Evolutionary conservation across 352 stramenopile genomes (phyloP).

Genomic region (Phytophthora meadii): DNA sequence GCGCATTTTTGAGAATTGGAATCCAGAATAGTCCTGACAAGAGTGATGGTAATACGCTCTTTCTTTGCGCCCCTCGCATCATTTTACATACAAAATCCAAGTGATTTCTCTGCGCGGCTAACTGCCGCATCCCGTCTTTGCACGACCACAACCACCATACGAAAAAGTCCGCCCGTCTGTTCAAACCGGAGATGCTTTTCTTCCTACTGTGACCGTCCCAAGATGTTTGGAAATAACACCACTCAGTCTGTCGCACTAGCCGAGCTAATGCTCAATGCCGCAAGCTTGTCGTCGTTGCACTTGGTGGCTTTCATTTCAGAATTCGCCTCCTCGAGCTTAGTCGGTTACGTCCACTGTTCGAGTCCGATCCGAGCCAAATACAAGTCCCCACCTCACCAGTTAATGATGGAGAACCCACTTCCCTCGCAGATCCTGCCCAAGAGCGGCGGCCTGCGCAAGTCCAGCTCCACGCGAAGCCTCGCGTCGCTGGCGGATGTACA

Average conservation of each 20-base stretch:
- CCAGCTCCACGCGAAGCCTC: constrained; percentile 63
- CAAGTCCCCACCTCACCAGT: neutral
- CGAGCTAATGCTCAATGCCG: constrained; percentile 21
- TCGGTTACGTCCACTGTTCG: constrained; percentile 1
- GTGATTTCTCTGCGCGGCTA: constrained; percentile 6
- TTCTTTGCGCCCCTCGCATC: constrained; percentile 20
- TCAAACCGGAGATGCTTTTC: constrained; percentile 24
- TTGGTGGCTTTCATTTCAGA: constrained; percentile 37
- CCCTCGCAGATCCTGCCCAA: constrained; percentile 34
- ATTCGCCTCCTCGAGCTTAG: constrained; percentile 17
- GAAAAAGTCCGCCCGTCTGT: constrained; percentile 25
- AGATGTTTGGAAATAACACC: neutral
- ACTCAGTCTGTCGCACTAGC: constrained; percentile 7
- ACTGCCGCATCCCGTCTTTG: constrained; percentile 6
- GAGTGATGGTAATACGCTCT: constrained; percentile 23
- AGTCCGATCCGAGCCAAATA: constrained; percentile 8
- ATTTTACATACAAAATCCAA: constrained; percentile 31
- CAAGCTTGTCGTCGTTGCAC: constrained; percentile 42
- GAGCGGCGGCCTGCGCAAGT: constrained; percentile 53
- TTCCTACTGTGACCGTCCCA: constrained; percentile 1
- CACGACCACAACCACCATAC: constrained; percentile 15
- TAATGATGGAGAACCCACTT: constrained; percentile 48
- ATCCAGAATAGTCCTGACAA: constrained; percentile 18
- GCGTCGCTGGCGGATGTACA: constrained; percentile 40
- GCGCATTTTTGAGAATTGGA: constrained; percentile 25